These are phyloP conservation scores for Mortierella polycephala DNA, from an alignment of 371 early-diverging fungal species.

Conservation along the genomic window DNA sequence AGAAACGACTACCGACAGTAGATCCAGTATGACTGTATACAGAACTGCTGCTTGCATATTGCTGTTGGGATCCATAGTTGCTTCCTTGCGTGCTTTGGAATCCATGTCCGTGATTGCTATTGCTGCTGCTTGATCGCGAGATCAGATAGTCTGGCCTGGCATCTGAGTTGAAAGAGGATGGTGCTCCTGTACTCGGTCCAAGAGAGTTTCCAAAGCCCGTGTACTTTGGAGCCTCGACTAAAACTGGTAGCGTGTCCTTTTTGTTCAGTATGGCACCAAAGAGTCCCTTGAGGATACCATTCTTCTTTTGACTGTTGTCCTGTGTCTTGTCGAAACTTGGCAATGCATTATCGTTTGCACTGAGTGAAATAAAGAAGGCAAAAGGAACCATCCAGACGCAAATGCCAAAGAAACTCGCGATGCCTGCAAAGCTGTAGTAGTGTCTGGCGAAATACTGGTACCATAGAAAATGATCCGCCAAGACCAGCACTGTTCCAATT, in stretches of 20 bases:
- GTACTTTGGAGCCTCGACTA: conserved; percentile 44
- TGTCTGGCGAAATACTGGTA: conserved; percentile 81
- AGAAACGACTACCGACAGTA: conserved; percentile 40
- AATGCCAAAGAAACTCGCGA: conserved; percentile 88
- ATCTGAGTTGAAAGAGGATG: conserved; percentile 25
- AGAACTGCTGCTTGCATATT: conserved; percentile 42
- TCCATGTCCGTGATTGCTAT: conserved; percentile 27
- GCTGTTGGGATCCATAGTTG: conserved; percentile 15
- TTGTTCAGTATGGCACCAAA: conserved; percentile 51
- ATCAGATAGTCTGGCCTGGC: conserved; percentile 20
- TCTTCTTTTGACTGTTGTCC: conserved; percentile 36
- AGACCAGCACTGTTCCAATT: conserved; percentile 69
- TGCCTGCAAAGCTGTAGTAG: conserved; percentile 76
- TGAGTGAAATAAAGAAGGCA: conserved; percentile 85
- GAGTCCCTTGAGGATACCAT: conserved; percentile 44
- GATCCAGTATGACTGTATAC: conserved; percentile 31
- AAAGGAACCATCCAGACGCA: conserved; percentile 92
- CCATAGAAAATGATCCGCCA: conserved; percentile 88
- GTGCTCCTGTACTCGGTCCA: conserved; percentile 1
- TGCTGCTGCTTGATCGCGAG: conserved; percentile 43
- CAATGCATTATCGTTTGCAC: conserved; percentile 86
- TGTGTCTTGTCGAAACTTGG: conserved; percentile 67
- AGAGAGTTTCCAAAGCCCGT: conserved; percentile 41
- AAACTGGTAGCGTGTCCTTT: conserved; percentile 31
- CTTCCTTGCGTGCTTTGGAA: conserved; percentile 11